phyloP scores from a whole-genome alignment of 1,284 basidiomycete genomes.

The Cutaneotrichosporon daszewskae region DNA sequence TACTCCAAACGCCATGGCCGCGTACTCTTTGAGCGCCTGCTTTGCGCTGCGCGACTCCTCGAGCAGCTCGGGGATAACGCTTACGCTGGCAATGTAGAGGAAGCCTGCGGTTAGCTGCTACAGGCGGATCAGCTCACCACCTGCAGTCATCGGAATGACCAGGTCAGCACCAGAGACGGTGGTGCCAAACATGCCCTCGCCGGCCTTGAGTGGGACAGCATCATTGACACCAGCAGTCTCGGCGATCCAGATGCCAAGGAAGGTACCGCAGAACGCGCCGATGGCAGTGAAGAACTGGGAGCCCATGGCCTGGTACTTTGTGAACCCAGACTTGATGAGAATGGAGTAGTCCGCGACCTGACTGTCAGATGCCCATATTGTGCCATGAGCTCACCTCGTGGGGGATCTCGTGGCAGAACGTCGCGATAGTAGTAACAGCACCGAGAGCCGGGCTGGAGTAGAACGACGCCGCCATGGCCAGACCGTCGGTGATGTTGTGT shows the following conservation, averaged over 20 bases:
- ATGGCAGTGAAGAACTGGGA: constrained; percentile 83
- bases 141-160: constrained; percentile 78
- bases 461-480: constrained; percentile 79
- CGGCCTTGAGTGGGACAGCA: constrained; percentile 21
- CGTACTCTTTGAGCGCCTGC: constrained; percentile 84
- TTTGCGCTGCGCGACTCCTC: constrained; percentile 76
- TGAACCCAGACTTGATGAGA: constrained; percentile 78
- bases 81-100: constrained; percentile 83
- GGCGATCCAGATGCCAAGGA: constrained; percentile 78
- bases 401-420: constrained; percentile 85
- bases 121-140: constrained; percentile 54
- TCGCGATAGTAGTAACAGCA: constrained; percentile 81
- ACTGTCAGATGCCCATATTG: neutral
- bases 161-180: constrained; percentile 69
- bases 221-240: constrained; percentile 48
- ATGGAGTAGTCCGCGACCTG: constrained; percentile 84
- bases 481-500: constrained; percentile 67
- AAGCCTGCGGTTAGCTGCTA: constrained; percentile 55
- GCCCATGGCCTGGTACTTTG: constrained; percentile 81
- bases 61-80: constrained; percentile 76
- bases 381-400: constrained; percentile 55
- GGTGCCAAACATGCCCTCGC: constrained; percentile 74
- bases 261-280: constrained; percentile 82
- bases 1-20: constrained; percentile 80
- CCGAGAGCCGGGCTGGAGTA: constrained; percentile 82